phyloP scores from a whole-genome alignment of 2,329 filamentous ascomycete genomes.

The Decorospora gaudefroyi region DNA sequence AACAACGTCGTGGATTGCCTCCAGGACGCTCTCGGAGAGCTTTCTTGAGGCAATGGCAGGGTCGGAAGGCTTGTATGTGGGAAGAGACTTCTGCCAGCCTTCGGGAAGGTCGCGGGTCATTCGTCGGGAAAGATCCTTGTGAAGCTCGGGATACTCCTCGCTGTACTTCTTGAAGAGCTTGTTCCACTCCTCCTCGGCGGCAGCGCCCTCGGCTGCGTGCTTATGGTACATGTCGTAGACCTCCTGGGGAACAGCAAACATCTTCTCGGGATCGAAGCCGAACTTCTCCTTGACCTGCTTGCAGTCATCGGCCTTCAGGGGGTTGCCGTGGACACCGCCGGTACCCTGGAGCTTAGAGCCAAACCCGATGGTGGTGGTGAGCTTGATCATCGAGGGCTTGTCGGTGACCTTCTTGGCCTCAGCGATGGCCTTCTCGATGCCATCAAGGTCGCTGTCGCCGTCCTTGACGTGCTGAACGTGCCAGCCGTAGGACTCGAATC shows the following conservation, averaged over 20 bases:
- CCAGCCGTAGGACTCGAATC: constrained; percentile 98
- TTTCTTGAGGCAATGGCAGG: constrained; percentile 88
- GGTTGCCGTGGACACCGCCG: constrained; percentile 92
- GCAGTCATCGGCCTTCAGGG: constrained; percentile 92
- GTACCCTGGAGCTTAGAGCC: constrained; percentile 93
- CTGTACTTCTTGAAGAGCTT: constrained; percentile 86
- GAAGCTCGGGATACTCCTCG: constrained; percentile 75
- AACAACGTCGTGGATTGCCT: constrained; percentile 79
- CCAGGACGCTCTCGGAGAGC: constrained; percentile 90
- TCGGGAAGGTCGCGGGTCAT: constrained; percentile 82
- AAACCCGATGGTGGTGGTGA: constrained; percentile 96
- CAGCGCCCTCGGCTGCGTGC: constrained; percentile 82
- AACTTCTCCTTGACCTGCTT: constrained; percentile 93
- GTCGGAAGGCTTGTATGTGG: constrained; percentile 86
- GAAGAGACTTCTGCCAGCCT: constrained; percentile 93
- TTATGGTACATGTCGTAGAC: constrained; percentile 91
- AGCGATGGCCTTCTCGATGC: constrained; percentile 85
- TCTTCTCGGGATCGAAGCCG: constrained; percentile 93
- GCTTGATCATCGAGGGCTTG: constrained; percentile 96
- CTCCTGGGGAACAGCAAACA: constrained; percentile 89
- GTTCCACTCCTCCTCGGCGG: constrained; percentile 93
- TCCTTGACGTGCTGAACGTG: constrained; percentile 82
- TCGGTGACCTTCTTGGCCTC: constrained; percentile 85
- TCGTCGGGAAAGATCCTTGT: constrained; percentile 80
- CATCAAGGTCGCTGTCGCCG: constrained; percentile 84